Conservation (phyloP, 257 asterid species). For the Linaria vulgaris region DNA sequence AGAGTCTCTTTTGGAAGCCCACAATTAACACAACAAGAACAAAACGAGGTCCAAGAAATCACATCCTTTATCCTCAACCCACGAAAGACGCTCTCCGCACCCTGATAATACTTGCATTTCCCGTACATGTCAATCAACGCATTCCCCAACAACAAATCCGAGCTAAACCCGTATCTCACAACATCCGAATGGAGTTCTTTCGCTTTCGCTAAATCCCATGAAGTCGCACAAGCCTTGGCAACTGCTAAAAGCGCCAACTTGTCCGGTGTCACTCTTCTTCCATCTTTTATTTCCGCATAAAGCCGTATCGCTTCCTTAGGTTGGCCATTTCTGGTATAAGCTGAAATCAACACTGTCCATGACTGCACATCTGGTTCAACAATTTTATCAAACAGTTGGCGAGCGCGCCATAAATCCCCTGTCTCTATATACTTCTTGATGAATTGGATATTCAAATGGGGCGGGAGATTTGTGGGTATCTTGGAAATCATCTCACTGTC, state of each 20-base stretch:
- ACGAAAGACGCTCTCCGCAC: slow-evolving; percentile 53
- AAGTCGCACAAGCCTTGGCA: slow-evolving; percentile 43
- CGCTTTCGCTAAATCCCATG: slow-evolving; percentile 49
- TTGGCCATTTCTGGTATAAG: slow-evolving; percentile 40
- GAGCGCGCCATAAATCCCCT: slow-evolving; percentile 41
- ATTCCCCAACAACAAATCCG: slow-evolving; percentile 64
- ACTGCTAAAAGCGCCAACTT: slow-evolving; percentile 40
- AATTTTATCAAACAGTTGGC: slow-evolving; percentile 49
- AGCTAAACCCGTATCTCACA: slow-evolving; percentile 29
- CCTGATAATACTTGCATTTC: slow-evolving; percentile 54
- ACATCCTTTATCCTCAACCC: slow-evolving; percentile 51
- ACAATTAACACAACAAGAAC: slow-evolving; percentile 60
- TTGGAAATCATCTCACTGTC: slow-evolving; percentile 32
- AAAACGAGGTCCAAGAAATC: slow-evolving; percentile 71
- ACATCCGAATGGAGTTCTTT: slow-evolving; percentile 61
- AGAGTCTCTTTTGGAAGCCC: slow-evolving; percentile 50
- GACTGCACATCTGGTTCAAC: slow-evolving; percentile 46
- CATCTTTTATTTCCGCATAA: slow-evolving; percentile 31
- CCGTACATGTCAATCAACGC: slow-evolving; percentile 70
- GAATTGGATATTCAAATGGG: slow-evolving; percentile 36
- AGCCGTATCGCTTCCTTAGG: slow-evolving; percentile 37
- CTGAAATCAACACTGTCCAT: slow-evolving; percentile 53
- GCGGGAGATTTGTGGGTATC: slow-evolving; percentile 36
- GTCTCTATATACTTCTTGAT: slow-evolving; percentile 32
- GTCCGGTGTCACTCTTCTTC: slow-evolving; percentile 32